These are phyloP conservation scores for Mrakia hoshinonis DNA, from an alignment of 768 basidiomycete genomes.

Conservation along the genomic window DNA sequence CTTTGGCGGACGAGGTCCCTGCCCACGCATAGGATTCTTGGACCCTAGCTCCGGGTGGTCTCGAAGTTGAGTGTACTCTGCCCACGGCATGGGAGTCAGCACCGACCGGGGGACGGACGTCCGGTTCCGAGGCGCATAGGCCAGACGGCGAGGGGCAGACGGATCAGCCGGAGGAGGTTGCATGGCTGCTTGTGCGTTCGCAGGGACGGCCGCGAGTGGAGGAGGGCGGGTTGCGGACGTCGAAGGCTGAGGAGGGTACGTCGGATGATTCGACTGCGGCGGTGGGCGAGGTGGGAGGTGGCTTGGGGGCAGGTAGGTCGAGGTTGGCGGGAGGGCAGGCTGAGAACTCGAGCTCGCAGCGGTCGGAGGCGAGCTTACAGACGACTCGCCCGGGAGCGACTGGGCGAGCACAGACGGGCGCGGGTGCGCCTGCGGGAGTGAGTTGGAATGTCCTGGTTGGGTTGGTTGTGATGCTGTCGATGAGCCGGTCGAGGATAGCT, in stretches of 20 bases:
- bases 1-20: background rate
- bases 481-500: background rate
- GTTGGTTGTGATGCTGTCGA: background rate
- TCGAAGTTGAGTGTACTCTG: background rate
- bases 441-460: too few relatives aligned
- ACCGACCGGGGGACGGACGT: background rate
- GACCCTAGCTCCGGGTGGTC: background rate
- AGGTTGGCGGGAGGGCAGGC: background rate
- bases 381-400: too few relatives aligned
- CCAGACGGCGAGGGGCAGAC: background rate
- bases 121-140: slow-evolving; percentile 6
- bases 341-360: background rate
- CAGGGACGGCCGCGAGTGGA: background rate
- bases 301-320: background rate
- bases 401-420: background rate
- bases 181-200: background rate
- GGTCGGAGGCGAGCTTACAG: too few relatives aligned
- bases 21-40: slow-evolving; percentile 13
- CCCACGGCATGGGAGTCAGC: background rate
- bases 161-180: background rate
- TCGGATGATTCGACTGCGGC: background rate
- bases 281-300: background rate
- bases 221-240: background rate
- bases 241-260: background rate
- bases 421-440: background rate